A percentile compares a stretch with the other conserved stretches of the same genome.
Evolutionary conservation across 768 basidiomycete genomes (phyloP).

Genomic region (Leccinum rimulosum): DNA sequence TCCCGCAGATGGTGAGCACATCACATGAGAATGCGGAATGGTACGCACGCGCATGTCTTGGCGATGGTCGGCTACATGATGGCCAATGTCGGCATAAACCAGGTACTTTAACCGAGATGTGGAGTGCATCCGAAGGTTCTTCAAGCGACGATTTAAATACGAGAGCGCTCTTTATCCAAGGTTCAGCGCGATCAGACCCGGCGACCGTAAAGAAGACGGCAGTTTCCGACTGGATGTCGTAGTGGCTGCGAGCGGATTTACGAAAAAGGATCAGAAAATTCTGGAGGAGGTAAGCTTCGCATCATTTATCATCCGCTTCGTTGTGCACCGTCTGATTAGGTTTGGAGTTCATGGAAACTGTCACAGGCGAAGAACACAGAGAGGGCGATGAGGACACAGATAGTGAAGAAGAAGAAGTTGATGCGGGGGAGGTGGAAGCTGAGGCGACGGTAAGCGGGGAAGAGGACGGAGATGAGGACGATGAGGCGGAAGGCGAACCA

Average conservation of each 20-base stretch:
- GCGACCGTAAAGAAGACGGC: constrained; percentile 40
- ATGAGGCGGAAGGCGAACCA: constrained; percentile 38
- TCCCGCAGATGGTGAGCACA: constrained; percentile 99
- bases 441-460: constrained; percentile 28
- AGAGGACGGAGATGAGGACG: constrained; percentile 34
- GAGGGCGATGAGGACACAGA: constrained; percentile 29
- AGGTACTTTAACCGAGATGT: constrained; percentile 99
- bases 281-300: constrained; percentile 72
- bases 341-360: constrained; percentile 65
- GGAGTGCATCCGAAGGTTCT: constrained; percentile 92
- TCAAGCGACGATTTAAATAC: constrained; percentile 86
- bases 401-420: constrained; percentile 37
- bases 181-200: constrained; percentile 51
- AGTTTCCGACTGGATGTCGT: constrained; percentile 81
- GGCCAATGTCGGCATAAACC: constrained; percentile 12
- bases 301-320: constrained; percentile 19
- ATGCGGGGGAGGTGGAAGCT: constrained; percentile 39
- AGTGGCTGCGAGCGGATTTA: constrained; percentile 94
- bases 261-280: constrained; percentile 73
- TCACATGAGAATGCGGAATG: constrained; percentile 97
- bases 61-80: constrained; percentile 9
- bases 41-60: constrained; percentile 41
- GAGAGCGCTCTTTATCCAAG: constrained; percentile 88
- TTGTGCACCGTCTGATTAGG: constrained; percentile 20
- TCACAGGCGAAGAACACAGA: constrained; percentile 36